Conservation (phyloP, 352 stramenopile species). For the Phytophthora megakarya region DNA sequence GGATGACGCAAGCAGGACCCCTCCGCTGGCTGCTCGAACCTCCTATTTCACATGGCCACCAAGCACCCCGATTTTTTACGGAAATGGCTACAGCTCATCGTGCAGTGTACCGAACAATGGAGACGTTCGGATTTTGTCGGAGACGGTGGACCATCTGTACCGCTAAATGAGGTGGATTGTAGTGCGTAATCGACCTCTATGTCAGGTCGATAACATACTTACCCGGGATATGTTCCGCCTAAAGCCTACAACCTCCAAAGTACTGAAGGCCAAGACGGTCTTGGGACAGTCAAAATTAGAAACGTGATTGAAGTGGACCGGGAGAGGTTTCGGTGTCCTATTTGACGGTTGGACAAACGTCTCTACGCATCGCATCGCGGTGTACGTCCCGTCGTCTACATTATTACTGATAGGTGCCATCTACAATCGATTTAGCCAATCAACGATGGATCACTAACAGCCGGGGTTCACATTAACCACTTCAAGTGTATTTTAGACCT, state of each 20-base stretch:
- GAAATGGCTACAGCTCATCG: neutral
- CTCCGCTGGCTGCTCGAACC: conserved; percentile 7
- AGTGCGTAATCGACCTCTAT: conserved; percentile 12
- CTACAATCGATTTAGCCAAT: conserved; percentile 5
- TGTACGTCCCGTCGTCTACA: conserved; percentile 11
- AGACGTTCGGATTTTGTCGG: conserved; percentile 19
- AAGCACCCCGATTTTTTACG: conserved; percentile 6
- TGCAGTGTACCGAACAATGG: neutral
- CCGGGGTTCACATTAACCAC: conserved; percentile 1
- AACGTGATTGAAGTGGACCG: conserved; percentile 2
- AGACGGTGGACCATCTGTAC: conserved; percentile 11
- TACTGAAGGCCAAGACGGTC: conserved; percentile 12
- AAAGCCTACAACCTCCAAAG: neutral
- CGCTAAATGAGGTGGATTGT: conserved; percentile 22
- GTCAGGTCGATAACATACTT: conserved; percentile 16
- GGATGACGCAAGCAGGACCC: conserved; percentile 7
- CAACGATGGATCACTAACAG: neutral
- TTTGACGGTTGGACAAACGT: conserved; percentile 14
- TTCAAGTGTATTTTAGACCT: conserved; percentile 4
- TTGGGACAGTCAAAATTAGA: conserved; percentile 6
- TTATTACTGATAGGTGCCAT: neutral
- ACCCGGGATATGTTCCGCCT: conserved; percentile 4
- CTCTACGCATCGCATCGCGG: conserved; percentile 5
- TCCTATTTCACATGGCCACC: neutral
- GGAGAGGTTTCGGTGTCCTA: conserved; percentile 8